Conservation (phyloP, 805 yeast species). For the Debaryomyces tyrocola region DNA sequence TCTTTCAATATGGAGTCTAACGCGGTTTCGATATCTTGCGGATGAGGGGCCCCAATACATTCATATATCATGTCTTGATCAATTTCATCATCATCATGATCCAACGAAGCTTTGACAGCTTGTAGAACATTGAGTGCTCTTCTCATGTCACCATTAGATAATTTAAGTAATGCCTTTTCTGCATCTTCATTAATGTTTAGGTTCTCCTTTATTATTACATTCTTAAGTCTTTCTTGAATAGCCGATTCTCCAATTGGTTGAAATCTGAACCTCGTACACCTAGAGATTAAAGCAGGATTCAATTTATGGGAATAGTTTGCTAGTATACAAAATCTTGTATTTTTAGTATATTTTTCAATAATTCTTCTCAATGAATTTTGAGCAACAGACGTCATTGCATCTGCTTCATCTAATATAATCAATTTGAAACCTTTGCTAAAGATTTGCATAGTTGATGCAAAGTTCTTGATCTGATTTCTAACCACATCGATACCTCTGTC, state of each 20-base stretch:
- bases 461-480: conserved; percentile 94
- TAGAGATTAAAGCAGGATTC: conserved; percentile 89
- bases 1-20: conserved; percentile 78
- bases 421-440: conserved; percentile 83
- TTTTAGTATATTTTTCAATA: conserved; percentile 90
- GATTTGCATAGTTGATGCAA: conserved; percentile 94
- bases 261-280: conserved; percentile 95
- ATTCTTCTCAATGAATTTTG: conserved; percentile 80
- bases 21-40: conserved; percentile 74
- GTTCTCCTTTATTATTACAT: conserved; percentile 69
- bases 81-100: conserved; percentile 50
- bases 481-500: conserved; percentile 98
- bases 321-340: conserved; percentile 91
- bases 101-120: conserved; percentile 79
- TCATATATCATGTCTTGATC: conserved; percentile 80
- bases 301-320: conserved; percentile 96
- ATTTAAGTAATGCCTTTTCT: conserved; percentile 57
- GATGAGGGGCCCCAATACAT: conserved; percentile 95
- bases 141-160: conserved; percentile 97
- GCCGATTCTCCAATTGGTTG: conserved; percentile 74
- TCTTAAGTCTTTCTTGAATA: conserved; percentile 62
- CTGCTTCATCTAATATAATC: conserved; percentile 94
- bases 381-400: conserved; percentile 87
- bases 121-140: conserved; percentile 90
- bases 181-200: conserved; percentile 62